Evolutionary conservation across 768 basidiomycete species (phyloP).

Genomic region (Pholiota microspora): DNA sequence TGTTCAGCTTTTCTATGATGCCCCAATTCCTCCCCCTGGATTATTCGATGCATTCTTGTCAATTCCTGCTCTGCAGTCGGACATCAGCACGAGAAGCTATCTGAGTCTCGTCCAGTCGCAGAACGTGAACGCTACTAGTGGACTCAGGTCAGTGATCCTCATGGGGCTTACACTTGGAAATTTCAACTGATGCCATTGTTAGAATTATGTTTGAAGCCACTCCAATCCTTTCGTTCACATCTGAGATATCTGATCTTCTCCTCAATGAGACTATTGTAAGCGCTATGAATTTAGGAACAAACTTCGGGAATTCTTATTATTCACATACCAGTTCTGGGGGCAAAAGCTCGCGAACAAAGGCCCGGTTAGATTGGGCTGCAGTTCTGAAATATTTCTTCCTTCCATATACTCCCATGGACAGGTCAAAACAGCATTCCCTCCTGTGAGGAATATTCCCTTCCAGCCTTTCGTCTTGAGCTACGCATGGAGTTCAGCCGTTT

Average conservation of each 20-base stretch:
- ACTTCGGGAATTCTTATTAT: slow-evolving; percentile 25
- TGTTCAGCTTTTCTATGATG: slow-evolving; percentile 48
- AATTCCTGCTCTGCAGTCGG: slow-evolving; percentile 31
- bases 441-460: slow-evolving; percentile 22
- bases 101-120: slow-evolving; percentile 29
- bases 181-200: no score
- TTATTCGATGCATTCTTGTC: slow-evolving; percentile 46
- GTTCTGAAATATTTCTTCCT: slow-evolving; percentile 43
- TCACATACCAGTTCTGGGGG: slow-evolving; percentile 43
- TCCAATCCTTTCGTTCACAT: slow-evolving; percentile 29
- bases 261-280: slow-evolving; percentile 34
- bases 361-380: slow-evolving; percentile 29
- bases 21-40: slow-evolving; percentile 38
- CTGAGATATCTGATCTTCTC: slow-evolving; percentile 29
- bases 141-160: slow-evolving; percentile 9
- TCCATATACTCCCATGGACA: slow-evolving; percentile 35
- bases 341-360: slow-evolving; percentile 24
- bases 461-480: slow-evolving; percentile 27
- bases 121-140: slow-evolving; percentile 26
- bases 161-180: no score
- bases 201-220: slow-evolving; percentile 34
- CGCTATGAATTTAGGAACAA: neutral
- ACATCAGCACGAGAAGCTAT: slow-evolving; percentile 33
- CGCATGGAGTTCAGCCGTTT: slow-evolving; percentile 17
- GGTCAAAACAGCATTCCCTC: slow-evolving; percentile 43